phyloP scores from a whole-genome alignment of 1,284 basidiomycete genomes.

The Peniophora sp. region DNA sequence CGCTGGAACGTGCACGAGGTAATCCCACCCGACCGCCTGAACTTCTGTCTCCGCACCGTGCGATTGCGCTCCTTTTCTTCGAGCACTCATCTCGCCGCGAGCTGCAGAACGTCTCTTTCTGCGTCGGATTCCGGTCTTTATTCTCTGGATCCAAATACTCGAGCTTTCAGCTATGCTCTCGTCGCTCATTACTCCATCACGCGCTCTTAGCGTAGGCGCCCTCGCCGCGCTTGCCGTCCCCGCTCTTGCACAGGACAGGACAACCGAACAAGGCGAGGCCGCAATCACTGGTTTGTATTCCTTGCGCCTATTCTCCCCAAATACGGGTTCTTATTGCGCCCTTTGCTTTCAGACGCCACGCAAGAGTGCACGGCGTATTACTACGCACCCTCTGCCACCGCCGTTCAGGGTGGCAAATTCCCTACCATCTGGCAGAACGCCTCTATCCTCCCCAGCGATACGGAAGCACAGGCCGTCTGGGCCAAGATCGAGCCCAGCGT shows the following conservation, averaged over 20 bases:
- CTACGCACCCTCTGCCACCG: slow-evolving; percentile 30
- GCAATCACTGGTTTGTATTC: slow-evolving; percentile 19
- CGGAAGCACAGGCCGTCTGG: slow-evolving; percentile 34
- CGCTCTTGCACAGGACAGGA: slow-evolving; percentile 18
- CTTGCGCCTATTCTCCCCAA: background rate
- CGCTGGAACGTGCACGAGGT: background rate
- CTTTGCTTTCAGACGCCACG: slow-evolving; percentile 18
- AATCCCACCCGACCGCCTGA: background rate
- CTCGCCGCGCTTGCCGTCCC: slow-evolving; percentile 1
- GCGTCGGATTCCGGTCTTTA: background rate
- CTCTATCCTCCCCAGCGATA: slow-evolving; percentile 35
- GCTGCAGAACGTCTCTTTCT: background rate
- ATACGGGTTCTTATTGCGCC: too few relatives aligned
- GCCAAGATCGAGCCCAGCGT: slow-evolving; percentile 25
- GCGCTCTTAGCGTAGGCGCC: background rate
- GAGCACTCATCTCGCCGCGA: background rate
- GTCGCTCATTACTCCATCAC: slow-evolving; percentile 4
- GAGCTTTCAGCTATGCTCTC: background rate
- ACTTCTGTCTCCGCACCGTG: background rate
- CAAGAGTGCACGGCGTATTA: slow-evolving; percentile 34
- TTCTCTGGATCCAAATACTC: background rate
- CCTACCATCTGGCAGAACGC: slow-evolving; percentile 37
- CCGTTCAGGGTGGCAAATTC: slow-evolving; percentile 30
- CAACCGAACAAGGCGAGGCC: slow-evolving; percentile 28
- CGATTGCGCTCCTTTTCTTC: background rate